A percentile compares a stretch with the other conserved stretches of the same genome.
Evolutionary conservation across 352 stramenopile genomes (phyloP).

Genomic region (Globisporangium spinosum): DNA sequence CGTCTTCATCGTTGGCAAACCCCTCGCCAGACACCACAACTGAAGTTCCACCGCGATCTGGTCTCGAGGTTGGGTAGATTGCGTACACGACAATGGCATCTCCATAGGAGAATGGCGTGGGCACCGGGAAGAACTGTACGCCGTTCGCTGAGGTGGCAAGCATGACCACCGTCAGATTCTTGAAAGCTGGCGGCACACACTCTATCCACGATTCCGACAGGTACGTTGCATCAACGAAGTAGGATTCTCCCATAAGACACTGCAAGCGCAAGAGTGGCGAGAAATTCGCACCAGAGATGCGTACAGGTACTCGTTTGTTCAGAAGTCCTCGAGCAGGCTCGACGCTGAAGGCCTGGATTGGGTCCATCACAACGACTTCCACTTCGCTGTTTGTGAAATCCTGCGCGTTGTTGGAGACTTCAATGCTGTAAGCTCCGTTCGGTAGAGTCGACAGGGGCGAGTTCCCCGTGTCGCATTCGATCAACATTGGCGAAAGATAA

Average conservation of each 20-base stretch:
- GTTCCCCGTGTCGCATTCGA: conserved; percentile 32
- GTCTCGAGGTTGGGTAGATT: conserved; percentile 40
- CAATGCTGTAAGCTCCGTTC: conserved; percentile 38
- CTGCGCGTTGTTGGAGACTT: conserved; percentile 90
- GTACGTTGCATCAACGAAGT: conserved; percentile 22
- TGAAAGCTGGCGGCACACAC: conserved; percentile 28
- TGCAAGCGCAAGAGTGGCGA: conserved; percentile 26
- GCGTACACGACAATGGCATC: conserved; percentile 36
- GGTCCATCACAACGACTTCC: conserved; percentile 45
- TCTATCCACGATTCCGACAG: conserved; percentile 29
- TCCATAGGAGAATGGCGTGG: conserved; percentile 35
- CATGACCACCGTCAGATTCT: conserved; percentile 1
- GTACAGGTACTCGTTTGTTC: conserved; percentile 18
- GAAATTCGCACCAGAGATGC: conserved; percentile 26
- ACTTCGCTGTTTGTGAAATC: conserved; percentile 88
- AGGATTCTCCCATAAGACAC: conserved; percentile 37
- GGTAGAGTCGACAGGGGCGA: conserved; percentile 7
- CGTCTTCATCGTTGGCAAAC: conserved; percentile 14
- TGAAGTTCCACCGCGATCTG: conserved; percentile 36
- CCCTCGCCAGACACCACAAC: conserved; percentile 33
- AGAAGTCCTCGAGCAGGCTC: conserved; percentile 23
- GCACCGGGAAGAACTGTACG: conserved; percentile 24
- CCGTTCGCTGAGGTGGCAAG: conserved; percentile 31
- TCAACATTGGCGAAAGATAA: conserved; percentile 27
- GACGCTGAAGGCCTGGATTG: conserved; percentile 21